Evolutionary conservation across 2,329 filamentous ascomycete species (phyloP).

Genomic region (Aureobasidium lini): DNA sequence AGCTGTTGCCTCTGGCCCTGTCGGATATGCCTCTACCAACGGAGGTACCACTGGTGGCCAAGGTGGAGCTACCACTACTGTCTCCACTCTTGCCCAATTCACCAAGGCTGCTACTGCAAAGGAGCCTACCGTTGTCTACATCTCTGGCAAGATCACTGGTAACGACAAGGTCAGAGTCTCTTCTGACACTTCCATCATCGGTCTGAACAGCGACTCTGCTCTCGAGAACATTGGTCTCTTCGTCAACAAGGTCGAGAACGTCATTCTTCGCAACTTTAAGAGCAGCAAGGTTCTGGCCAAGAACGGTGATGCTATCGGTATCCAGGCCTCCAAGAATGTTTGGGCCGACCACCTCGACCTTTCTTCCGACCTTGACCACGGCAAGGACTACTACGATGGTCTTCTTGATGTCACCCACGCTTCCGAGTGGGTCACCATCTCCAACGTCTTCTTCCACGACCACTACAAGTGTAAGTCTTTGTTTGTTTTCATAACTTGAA

Average conservation of each 20-base stretch:
- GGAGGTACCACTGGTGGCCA: conserved; percentile 40
- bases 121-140: conserved; percentile 37
- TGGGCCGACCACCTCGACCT: conserved; percentile 65
- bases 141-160: conserved; percentile 39
- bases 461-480: conserved; percentile 50
- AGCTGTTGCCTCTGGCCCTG: conserved; percentile 11
- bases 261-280: conserved; percentile 52
- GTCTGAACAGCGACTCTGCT: conserved; percentile 36
- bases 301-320: conserved; percentile 45
- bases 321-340: conserved; percentile 43
- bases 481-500: not conserved
- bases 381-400: conserved; percentile 65
- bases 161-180: conserved; percentile 39
- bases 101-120: conserved; percentile 27
- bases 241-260: conserved; percentile 43
- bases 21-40: conserved; percentile 24
- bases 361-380: conserved; percentile 50
- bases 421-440: conserved; percentile 53
- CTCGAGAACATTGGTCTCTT: conserved; percentile 42
- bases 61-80: conserved; percentile 38
- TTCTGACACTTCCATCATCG: conserved; percentile 46
- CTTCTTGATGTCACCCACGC: conserved; percentile 58
- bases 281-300: conserved; percentile 42
- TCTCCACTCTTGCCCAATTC: conserved; percentile 38
- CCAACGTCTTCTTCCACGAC: conserved; percentile 43